Conservation (phyloP, 768 basidiomycete genomes). For the Scleroderma citrinum region DNA sequence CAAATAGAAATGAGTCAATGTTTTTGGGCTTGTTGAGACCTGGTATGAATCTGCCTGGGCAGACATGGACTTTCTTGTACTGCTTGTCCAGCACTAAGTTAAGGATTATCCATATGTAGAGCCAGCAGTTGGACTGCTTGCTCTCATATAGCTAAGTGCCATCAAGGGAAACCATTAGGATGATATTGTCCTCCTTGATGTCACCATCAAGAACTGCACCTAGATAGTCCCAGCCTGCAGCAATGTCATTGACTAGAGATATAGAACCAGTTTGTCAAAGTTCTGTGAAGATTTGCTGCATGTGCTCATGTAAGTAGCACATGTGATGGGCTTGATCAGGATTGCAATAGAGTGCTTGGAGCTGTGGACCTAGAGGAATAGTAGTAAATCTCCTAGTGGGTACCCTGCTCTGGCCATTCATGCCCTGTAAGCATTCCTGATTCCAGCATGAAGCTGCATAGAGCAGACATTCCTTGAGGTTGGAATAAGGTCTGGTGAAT, state of each 20-base stretch:
- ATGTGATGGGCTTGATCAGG: neutral
- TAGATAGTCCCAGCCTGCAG: neutral
- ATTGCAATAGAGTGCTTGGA: neutral
- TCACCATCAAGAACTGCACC: neutral
- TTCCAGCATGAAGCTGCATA: neutral
- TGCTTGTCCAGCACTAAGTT: neutral
- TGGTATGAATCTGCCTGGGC: conserved; percentile 26
- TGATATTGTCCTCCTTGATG: conserved; percentile 19
- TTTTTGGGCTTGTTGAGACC: conserved; percentile 31
- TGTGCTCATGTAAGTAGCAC: neutral
- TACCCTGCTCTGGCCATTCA: too few relatives aligned
- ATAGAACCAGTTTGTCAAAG: neutral
- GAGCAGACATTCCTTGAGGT: neutral
- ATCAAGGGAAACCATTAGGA: conserved; percentile 33
- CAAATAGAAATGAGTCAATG: conserved; percentile 20
- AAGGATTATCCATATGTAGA: conserved; percentile 30
- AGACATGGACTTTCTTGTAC: conserved; percentile 14
- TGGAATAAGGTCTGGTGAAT: neutral
- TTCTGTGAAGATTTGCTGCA: neutral
- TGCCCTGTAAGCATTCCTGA: too few relatives aligned
- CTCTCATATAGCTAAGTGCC: conserved; percentile 31
- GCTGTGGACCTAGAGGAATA: neutral
- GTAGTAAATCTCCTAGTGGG: neutral
- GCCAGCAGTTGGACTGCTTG: conserved; percentile 23
- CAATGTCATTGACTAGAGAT: neutral